Percentiles rank a stretch among this genome's conserved stretches.
Evolutionary conservation across 768 basidiomycete genomes (phyloP).

Genomic region (Thelephora ganbajun): DNA sequence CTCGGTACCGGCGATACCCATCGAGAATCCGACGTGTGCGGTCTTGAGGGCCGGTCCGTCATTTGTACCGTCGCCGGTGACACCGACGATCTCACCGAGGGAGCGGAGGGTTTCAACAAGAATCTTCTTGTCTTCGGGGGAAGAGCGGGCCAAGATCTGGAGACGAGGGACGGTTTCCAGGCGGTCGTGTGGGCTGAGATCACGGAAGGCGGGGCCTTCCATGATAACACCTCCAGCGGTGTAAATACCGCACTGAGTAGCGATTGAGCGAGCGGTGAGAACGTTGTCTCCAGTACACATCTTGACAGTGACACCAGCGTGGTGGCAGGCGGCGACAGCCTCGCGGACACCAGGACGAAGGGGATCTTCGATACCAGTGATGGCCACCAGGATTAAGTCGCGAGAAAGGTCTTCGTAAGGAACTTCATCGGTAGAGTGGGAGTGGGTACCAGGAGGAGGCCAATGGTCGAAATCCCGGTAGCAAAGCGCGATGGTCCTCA

Average conservation of each 20-base stretch:
- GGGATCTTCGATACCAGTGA: slow-evolving; percentile 94
- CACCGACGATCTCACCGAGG: slow-evolving; percentile 84
- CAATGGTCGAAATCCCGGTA: slow-evolving; percentile 79
- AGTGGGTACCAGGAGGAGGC: slow-evolving; percentile 48
- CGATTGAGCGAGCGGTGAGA: slow-evolving; percentile 91
- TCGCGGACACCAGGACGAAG: slow-evolving; percentile 80
- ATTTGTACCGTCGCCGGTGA: slow-evolving; percentile 97
- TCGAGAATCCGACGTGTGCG: slow-evolving; percentile 93
- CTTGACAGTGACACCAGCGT: slow-evolving; percentile 86
- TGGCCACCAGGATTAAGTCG: slow-evolving; percentile 75
- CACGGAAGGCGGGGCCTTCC: slow-evolving; percentile 92
- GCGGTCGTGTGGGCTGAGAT: slow-evolving; percentile 55
- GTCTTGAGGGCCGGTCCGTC: slow-evolving; percentile 94
- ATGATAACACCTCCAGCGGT: slow-evolving; percentile 90
- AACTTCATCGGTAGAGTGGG: slow-evolving; percentile 39
- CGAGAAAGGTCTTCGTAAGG: slow-evolving; percentile 53
- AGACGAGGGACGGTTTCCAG: slow-evolving; percentile 79
- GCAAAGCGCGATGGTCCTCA: slow-evolving; percentile 89
- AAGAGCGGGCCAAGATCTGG: slow-evolving; percentile 94
- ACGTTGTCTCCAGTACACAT: slow-evolving; percentile 99
- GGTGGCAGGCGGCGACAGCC: slow-evolving; percentile 77
- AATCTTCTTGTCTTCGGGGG: slow-evolving; percentile 92
- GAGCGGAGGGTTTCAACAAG: slow-evolving; percentile 79
- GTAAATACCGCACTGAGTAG: slow-evolving; percentile 91
- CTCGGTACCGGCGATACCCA: slow-evolving; percentile 94